Evolutionary conservation across 2,329 filamentous ascomycete genomes (phyloP), one percentile per base, ranked within the genome.

Genomic region (Neofusicoccum parvum): DNA sequence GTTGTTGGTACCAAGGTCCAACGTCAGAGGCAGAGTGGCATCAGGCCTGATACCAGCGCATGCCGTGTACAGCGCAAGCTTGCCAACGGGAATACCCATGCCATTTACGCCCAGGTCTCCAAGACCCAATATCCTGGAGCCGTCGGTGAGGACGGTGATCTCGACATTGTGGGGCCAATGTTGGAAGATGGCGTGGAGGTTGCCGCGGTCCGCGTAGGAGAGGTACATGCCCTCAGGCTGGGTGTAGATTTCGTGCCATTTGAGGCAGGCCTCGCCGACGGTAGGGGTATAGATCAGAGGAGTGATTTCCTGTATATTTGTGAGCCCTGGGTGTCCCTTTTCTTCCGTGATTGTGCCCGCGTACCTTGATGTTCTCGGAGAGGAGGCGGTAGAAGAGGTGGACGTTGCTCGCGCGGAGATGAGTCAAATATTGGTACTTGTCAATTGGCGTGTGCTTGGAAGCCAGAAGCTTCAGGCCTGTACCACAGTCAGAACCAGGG

Each of bases 31-130:
- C 17, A 90, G 82, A 37, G 87, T 89, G 66, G 80, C 81, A 71
- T 88, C 84, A 43, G 95, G 95, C 80, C 93, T 88, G 80, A 98
- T 97, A 75, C 95, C 95, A 66, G 95, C 95, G 74, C 94, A 96
- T 51, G 91, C 93, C 66, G 92, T 97, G 85, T 99, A 99, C 62
- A 99, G 87, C 69, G 94, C 89, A 68, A 98, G 86, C 83, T 99
- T 99, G 75, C 95, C 95, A 71, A 99, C 94, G 68, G 95, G 93
- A 79, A 99, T 99, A 70, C 95, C 95, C 83, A 98, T 96, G 74
- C 95, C 95, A 79, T 97, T 97, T 70, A 99, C 90, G 71, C 95
- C 95, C 65, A 98, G 87, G 80, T 99, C 95, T 72, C 95, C 95
- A 43, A 99, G 88, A 74, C 95, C 94, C 66, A 94, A 88, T 78